Percentiles rank a stretch among this genome's conserved stretches.
Evolutionary conservation across 1,139 yeast species (phyloP).

Genomic region (Hanseniaspora gamundiae): DNA sequence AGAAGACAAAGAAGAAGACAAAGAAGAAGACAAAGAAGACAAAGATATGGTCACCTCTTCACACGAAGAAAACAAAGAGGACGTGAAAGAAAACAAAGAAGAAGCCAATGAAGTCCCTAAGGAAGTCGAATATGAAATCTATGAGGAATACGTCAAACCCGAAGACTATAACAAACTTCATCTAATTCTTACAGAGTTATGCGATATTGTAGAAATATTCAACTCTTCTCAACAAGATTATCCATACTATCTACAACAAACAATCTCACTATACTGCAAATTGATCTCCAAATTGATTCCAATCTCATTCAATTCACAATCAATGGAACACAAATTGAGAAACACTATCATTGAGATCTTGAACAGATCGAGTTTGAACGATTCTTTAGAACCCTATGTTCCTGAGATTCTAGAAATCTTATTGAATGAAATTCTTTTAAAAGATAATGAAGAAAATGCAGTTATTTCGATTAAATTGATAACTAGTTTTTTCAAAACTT

Average conservation of each 20-base stretch:
- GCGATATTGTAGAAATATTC: slow-evolving; percentile 77
- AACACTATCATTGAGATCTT: slow-evolving; percentile 65
- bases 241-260: slow-evolving; percentile 49
- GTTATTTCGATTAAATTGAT: slow-evolving; percentile 81
- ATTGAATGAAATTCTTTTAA: slow-evolving; percentile 40
- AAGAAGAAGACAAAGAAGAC: not conserved
- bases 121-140: not conserved
- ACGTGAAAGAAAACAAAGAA: slow-evolving; percentile 2
- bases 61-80: slow-evolving; percentile 9
- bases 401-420: slow-evolving; percentile 36
- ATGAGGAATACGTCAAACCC: not conserved
- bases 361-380: slow-evolving; percentile 75
- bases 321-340: slow-evolving; percentile 65
- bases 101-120: slow-evolving; percentile 11
- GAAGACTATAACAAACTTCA: slow-evolving; percentile 48
- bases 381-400: slow-evolving; percentile 65
- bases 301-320: slow-evolving; percentile 49
- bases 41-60: not conserved
- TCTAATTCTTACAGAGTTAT: slow-evolving; percentile 62
- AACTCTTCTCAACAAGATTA: slow-evolving; percentile 64
- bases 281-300: slow-evolving; percentile 58
- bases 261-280: slow-evolving; percentile 37
- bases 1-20: not conserved
- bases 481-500: slow-evolving; percentile 81
- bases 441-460: slow-evolving; percentile 93